Percentiles rank a stretch among this genome's conserved stretches.
Evolutionary conservation across 169 alveolate species (phyloP).

Genomic region (Hepatocystis sp.): DNA sequence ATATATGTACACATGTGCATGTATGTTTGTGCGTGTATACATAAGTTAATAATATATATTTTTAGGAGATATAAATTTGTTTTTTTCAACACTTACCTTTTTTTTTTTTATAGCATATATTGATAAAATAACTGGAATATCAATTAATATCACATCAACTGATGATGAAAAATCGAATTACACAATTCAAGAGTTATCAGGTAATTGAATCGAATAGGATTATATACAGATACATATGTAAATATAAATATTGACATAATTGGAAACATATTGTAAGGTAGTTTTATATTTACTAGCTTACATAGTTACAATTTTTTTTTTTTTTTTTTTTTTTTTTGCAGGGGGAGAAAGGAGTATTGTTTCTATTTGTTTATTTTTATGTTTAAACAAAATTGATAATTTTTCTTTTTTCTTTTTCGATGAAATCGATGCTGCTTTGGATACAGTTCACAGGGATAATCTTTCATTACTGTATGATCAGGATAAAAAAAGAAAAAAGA

Average conservation of each 20-base stretch:
- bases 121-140: slow-evolving; percentile 70
- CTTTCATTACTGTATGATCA: slow-evolving; percentile 47
- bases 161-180: slow-evolving; percentile 67
- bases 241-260: neutral
- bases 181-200: slow-evolving; percentile 72
- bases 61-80: no score
- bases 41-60: neutral
- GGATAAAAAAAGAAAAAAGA: neutral
- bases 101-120: slow-evolving; percentile 30
- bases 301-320: neutral
- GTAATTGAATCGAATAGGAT: slow-evolving; percentile 17
- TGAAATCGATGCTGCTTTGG: slow-evolving; percentile 75
- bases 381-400: slow-evolving; percentile 69
- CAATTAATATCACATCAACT: slow-evolving; percentile 62
- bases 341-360: slow-evolving; percentile 76
- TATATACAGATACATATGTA: neutral
- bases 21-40: neutral
- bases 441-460: slow-evolving; percentile 68
- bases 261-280: neutral
- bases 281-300: neutral
- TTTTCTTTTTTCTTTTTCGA: slow-evolving; percentile 76
- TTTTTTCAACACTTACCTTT: no score
- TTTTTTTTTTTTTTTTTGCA: slow-evolving; percentile 16
- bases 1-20: neutral
- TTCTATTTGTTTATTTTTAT: slow-evolving; percentile 52